These are phyloP conservation scores for Naganishia sp. DNA, from an alignment of 1,284 basidiomycete species.

Conservation along the genomic window DNA sequence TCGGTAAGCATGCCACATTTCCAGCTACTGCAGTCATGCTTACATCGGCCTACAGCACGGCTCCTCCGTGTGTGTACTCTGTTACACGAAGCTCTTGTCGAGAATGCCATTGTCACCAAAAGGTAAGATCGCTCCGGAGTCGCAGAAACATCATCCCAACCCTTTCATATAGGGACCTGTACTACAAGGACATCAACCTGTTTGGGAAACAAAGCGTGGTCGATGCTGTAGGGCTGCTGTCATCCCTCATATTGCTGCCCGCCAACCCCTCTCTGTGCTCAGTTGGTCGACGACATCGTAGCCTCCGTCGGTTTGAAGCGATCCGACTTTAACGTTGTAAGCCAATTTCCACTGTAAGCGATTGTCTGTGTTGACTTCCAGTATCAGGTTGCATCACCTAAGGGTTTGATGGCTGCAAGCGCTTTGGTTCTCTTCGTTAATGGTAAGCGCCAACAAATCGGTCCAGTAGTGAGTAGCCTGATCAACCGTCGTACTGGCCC, in stretches of 20 bases:
- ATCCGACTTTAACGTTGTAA: slow-evolving; percentile 75
- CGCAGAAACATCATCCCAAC: too few species aligned
- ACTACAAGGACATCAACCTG: slow-evolving; percentile 75
- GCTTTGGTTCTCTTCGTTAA: slow-evolving; percentile 64
- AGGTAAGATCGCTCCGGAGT: slow-evolving; percentile 56
- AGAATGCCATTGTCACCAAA: slow-evolving; percentile 65
- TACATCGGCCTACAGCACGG: slow-evolving; percentile 59
- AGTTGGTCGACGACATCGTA: slow-evolving; percentile 86
- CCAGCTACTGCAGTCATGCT: too few species aligned
- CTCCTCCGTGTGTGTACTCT: slow-evolving; percentile 64
- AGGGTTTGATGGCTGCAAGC: slow-evolving; percentile 76
- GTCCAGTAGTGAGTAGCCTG: slow-evolving; percentile 30
- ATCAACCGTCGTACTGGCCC: not conserved
- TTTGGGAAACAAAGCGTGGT: slow-evolving; percentile 74
- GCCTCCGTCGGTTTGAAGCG: slow-evolving; percentile 74
- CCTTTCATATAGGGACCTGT: slow-evolving; percentile 67
- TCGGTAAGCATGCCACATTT: slow-evolving; percentile 3
- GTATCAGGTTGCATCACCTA: slow-evolving; percentile 74
- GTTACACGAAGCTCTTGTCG: slow-evolving; percentile 64
- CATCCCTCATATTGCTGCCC: not conserved
- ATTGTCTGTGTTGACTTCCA: slow-evolving; percentile 14
- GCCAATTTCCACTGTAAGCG: slow-evolving; percentile 36
- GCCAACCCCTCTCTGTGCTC: slow-evolving; percentile 15
- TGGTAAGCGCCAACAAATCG: slow-evolving; percentile 50
- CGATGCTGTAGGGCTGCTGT: slow-evolving; percentile 61